These are phyloP conservation scores for Pythium diclinum DNA, from an alignment of 352 stramenopile species.

Conservation along the genomic window DNA sequence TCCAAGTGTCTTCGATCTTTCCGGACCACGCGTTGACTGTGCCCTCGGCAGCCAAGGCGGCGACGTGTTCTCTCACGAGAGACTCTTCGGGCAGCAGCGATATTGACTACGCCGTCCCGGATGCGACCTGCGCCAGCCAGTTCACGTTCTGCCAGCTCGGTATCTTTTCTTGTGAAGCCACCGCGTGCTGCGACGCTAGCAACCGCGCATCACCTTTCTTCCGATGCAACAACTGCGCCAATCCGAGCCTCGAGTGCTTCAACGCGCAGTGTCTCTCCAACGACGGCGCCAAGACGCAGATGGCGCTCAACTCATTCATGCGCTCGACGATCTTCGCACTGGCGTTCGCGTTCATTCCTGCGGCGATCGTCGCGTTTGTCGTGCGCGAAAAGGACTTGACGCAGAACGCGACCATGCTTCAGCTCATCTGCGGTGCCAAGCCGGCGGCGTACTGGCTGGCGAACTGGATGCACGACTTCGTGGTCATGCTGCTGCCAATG, in stretches of 20 bases:
- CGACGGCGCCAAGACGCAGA: slow-evolving; percentile 39
- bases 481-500: slow-evolving; percentile 18
- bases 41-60: background rate
- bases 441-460: slow-evolving; percentile 41
- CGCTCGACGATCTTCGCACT: slow-evolving; percentile 38
- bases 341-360: slow-evolving; percentile 46
- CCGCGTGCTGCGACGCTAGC: too few relatives aligned
- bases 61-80: too few relatives aligned
- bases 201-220: slow-evolving; percentile 38
- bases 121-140: too few relatives aligned
- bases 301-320: slow-evolving; percentile 45
- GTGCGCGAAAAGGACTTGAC: slow-evolving; percentile 46
- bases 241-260: slow-evolving; percentile 30
- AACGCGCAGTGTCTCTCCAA: slow-evolving; percentile 28
- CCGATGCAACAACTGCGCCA: slow-evolving; percentile 38
- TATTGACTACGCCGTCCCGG: too few relatives aligned
- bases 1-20: background rate
- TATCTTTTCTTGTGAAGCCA: too few relatives aligned
- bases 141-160: too few relatives aligned
- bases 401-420: slow-evolving; percentile 47
- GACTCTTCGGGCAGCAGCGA: too few relatives aligned
- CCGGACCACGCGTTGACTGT: background rate
- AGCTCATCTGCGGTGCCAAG: slow-evolving; percentile 44
- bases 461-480: slow-evolving; percentile 39
- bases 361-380: slow-evolving; percentile 41